Evolutionary conservation across 169 alveolate species (phyloP), one percentile per base, ranked within the genome.

Genomic region (Cryptosporidium sp.): DNA sequence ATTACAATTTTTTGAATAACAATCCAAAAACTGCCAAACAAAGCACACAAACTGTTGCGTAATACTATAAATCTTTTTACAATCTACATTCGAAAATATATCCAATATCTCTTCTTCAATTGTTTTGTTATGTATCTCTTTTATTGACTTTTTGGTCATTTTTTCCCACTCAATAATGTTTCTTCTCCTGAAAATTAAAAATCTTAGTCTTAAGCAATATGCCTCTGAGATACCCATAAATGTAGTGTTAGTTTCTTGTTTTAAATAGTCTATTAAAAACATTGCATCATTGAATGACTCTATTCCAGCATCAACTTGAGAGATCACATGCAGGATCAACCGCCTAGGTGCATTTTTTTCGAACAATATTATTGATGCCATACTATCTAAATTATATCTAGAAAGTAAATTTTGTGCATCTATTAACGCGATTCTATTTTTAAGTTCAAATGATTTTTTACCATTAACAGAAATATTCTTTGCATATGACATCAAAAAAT

Each of bases 391-490:
- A 44, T 80, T 60, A 48, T 80, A 80, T 44, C 89, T 80, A 5
- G 89, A 80, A 29, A 80, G 89, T 21, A 80, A 62, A 60, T 62
- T 80, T 61, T 80, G 73, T 62, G 89, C 89, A 62, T 80, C 89
- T n/a, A 60, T 62, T 26, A 80, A 29, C 9, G 89, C 72, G 45
- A 80, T 39, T 29, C 89, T 80, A 80, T 80, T 80, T 29, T 60
- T 80, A 3, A 80, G 53, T 45, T 80, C 89, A 16, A 51, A 31
- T 6, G 75, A 69, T 18, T 62, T 80, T 18, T 65, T 80, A 42
- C 48, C 80, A 58, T 80, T 80, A 18, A 80, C 8, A 37, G 61
- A 45, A 26, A 44, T 14, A 29, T 45, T 80, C 35, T 42, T 80
- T 23, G 89, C 65, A 65, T 67, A 60, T 21, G 52, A 60, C 10